Conservation (phyloP, 306 rosid genomes). For the Nissolia schottii region DNA sequence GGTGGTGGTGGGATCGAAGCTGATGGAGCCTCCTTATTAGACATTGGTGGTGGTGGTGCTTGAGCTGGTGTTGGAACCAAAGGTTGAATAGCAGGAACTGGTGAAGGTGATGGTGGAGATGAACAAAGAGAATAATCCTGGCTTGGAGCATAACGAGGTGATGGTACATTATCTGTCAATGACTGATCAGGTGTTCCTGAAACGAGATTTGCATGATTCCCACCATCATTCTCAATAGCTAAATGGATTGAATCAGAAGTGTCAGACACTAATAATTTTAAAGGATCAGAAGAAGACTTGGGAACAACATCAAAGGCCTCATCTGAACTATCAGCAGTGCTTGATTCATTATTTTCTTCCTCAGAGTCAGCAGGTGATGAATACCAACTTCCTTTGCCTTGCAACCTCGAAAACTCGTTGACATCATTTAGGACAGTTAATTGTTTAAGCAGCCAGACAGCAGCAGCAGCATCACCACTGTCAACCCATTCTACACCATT, state of each 20-base stretch:
- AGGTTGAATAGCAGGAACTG: neutral
- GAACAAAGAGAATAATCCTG: constrained; percentile 40
- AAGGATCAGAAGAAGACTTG: constrained; percentile 46
- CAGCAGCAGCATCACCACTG: constrained; percentile 80
- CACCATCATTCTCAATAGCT: constrained; percentile 42
- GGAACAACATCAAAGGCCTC: constrained; percentile 72
- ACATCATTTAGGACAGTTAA: constrained; percentile 70
- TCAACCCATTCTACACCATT: constrained; percentile 91
- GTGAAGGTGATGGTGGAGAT: constrained; percentile 28
- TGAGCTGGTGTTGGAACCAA: neutral
- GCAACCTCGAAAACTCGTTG: constrained; percentile 78
- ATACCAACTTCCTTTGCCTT: constrained; percentile 65
- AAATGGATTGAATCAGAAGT: constrained; percentile 39
- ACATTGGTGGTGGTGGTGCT: constrained; percentile 17
- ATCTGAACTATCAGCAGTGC: constrained; percentile 94
- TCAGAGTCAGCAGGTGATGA: constrained; percentile 91
- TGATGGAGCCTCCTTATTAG: no score
- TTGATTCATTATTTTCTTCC: constrained; percentile 81
- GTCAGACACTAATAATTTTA: constrained; percentile 40
- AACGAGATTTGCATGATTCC: constrained; percentile 30
- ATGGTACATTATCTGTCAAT: constrained; percentile 14
- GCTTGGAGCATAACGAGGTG: constrained; percentile 27
- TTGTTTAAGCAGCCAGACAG: constrained; percentile 90
- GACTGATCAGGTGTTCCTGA: constrained; percentile 38
- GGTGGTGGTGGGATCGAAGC: constrained; percentile 23